A percentile compares a stretch with the other conserved stretches of the same genome.
phyloP scores from a whole-genome alignment of 2,329 filamentous ascomycete genomes.

The Coleophoma cylindrospora region DNA sequence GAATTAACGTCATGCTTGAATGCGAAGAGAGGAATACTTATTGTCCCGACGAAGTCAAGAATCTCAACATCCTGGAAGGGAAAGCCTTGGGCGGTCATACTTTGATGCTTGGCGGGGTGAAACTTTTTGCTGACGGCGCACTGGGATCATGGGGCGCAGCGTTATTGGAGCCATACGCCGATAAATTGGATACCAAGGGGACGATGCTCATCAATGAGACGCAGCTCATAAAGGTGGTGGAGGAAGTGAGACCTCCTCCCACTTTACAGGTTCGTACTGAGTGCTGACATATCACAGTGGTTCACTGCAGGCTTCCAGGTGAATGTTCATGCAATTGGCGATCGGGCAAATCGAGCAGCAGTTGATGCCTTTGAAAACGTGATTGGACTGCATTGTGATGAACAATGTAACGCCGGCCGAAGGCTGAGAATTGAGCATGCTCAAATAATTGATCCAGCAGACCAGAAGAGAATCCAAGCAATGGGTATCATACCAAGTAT shows the following conservation, averaged over 20 bases:
- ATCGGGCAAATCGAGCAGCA: constrained; percentile 61
- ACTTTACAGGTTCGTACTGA: no score
- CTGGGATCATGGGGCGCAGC: constrained; percentile 69
- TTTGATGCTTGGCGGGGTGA: constrained; percentile 57
- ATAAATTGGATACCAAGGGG: constrained; percentile 55
- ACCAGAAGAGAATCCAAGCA: constrained; percentile 53
- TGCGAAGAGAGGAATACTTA: constrained; percentile 60
- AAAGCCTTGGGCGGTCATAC: constrained; percentile 14
- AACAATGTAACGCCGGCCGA: constrained; percentile 43
- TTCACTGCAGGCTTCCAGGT: constrained; percentile 58
- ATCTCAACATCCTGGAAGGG: constrained; percentile 13
- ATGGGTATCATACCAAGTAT: constrained; percentile 63
- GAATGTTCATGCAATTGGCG: constrained; percentile 69
- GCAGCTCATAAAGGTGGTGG: constrained; percentile 46
- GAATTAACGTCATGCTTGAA: constrained; percentile 66
- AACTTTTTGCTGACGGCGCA: constrained; percentile 67
- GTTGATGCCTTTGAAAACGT: constrained; percentile 57
- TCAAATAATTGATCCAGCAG: constrained; percentile 61
- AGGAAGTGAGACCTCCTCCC: constrained; percentile 16
- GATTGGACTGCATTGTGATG: constrained; percentile 46
- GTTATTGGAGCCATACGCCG: constrained; percentile 64
- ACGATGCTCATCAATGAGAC: constrained; percentile 64
- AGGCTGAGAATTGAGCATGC: constrained; percentile 67
- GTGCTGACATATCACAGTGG: constrained; percentile 38
- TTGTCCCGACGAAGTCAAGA: constrained; percentile 48